A percentile compares a stretch with the other conserved stretches of the same genome.
Evolutionary conservation across 2,329 filamentous ascomycete species (phyloP).

Genomic region (Botrytis tulipae): DNA sequence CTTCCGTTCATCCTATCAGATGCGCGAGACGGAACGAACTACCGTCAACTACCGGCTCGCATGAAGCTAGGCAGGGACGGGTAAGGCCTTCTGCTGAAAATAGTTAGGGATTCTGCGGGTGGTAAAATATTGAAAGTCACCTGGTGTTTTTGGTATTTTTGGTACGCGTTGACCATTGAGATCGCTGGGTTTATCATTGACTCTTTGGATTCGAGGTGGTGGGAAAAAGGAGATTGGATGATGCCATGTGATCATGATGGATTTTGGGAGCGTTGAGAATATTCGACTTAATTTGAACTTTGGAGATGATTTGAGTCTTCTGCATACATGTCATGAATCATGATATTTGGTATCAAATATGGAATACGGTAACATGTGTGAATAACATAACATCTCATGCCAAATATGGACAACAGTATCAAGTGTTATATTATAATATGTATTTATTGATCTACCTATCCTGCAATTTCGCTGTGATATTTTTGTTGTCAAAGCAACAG

Average conservation of each 20-base stretch:
- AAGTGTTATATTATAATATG: neutral
- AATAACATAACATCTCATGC: neutral
- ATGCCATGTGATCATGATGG: neutral
- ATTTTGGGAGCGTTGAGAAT: neutral
- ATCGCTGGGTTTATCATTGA: neutral
- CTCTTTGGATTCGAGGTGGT: neutral
- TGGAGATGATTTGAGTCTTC: neutral
- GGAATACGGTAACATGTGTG: neutral
- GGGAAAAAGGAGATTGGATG: neutral
- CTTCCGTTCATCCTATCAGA: neutral
- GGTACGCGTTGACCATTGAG: neutral
- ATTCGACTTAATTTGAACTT: neutral
- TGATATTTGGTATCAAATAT: neutral
- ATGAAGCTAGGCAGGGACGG: constrained; percentile 1
- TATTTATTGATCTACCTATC: neutral
- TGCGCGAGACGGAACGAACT: neutral
- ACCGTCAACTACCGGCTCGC: constrained; percentile 7
- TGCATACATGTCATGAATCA: neutral
- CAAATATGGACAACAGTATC: neutral
- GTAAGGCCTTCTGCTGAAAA: neutral
- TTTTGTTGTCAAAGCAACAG: neutral
- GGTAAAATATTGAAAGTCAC: constrained; percentile 2
- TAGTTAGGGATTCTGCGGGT: constrained; percentile 3
- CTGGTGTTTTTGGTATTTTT: neutral
- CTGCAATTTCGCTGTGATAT: neutral